These are phyloP conservation scores for Schwanniomyces etchellsii DNA, from an alignment of 1,139 yeast species.

Conservation along the genomic window DNA sequence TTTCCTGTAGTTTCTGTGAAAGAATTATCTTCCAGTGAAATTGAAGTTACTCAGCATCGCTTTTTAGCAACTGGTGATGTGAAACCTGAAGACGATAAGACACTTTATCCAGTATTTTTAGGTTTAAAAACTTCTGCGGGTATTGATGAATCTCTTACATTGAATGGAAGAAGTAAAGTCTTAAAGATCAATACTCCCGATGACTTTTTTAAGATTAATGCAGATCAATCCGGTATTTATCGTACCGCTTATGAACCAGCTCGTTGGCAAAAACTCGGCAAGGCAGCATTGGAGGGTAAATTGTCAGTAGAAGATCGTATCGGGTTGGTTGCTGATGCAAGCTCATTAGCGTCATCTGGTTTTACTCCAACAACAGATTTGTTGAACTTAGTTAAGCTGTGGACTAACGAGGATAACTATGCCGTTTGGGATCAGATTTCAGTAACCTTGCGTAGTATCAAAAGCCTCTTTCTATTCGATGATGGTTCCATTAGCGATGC, in stretches of 20 bases:
- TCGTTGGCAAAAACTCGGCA: slow-evolving; percentile 70
- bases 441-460: slow-evolving; percentile 48
- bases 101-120: slow-evolving; percentile 79
- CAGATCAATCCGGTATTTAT: slow-evolving; percentile 78
- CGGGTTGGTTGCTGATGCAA: slow-evolving; percentile 81
- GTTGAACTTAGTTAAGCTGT: slow-evolving; percentile 56
- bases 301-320: slow-evolving; percentile 80
- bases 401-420: slow-evolving; percentile 64
- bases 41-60: slow-evolving; percentile 66
- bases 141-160: slow-evolving; percentile 56
- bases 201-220: slow-evolving; percentile 72
- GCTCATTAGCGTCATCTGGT: slow-evolving; percentile 68
- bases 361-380: slow-evolving; percentile 63
- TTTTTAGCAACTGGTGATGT: slow-evolving; percentile 82
- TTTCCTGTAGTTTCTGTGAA: slow-evolving; percentile 70
- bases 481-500: slow-evolving; percentile 49
- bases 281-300: slow-evolving; percentile 60
- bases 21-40: slow-evolving; percentile 29
- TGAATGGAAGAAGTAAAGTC: slow-evolving; percentile 50
- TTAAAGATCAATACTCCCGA: slow-evolving; percentile 37
- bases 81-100: slow-evolving; percentile 52
- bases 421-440: slow-evolving; percentile 79
- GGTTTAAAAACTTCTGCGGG: slow-evolving; percentile 66
- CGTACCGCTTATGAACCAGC: slow-evolving; percentile 72
- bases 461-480: slow-evolving; percentile 69